Evolutionary conservation across 441 rosid species (phyloP), one percentile per base, ranked within the genome.

Genomic region (Gossypium davidsonii): DNA sequence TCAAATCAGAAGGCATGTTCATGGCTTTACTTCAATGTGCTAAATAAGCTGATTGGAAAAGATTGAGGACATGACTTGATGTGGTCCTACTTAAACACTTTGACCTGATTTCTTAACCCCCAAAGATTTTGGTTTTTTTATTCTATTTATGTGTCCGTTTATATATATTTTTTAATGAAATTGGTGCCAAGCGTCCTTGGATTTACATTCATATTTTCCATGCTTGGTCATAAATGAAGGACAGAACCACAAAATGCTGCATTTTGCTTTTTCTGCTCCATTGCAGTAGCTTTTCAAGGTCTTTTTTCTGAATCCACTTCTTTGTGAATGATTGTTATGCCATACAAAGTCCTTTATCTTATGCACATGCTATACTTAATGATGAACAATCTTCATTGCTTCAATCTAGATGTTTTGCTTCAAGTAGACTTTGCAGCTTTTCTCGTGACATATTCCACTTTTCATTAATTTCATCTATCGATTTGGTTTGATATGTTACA

Each of bases 401-500:
- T 53, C 53, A 14, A 5, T 21, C 42, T 71, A n/a, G 14, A 39
- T 18, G 25, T 42, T 20, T 17, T 57, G 23, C 37, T 57, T 71
- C 42, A 28, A 58, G 14, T 57, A 42, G 23, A 57, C 42, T 39
- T 57, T 7, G 55, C 55, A n/a, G 46, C 9, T 42, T 57, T 6
- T 57, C 65, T 42, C 21, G 34, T 70, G 62, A 20, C 37, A 11
- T 66, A 6, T 66, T 49, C 14, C 42, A 25, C 58, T n/a, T 14
- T 25, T 49, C 18, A 46, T 12, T 10, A 2, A n/a, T 23, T 48
- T 23, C 57, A 21, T 67, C 0, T 49, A 7, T 67, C 5, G 10
- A 26, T 67, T 67, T 3, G 2, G 1, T 68, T 59, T 51, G 72
- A 68, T 68, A 52, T 68, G 28, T 68, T 28, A 52, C 26, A 68